phyloP scores from a whole-genome alignment of 805 yeast genomes.

The Yamadazyma endophytica region DNA sequence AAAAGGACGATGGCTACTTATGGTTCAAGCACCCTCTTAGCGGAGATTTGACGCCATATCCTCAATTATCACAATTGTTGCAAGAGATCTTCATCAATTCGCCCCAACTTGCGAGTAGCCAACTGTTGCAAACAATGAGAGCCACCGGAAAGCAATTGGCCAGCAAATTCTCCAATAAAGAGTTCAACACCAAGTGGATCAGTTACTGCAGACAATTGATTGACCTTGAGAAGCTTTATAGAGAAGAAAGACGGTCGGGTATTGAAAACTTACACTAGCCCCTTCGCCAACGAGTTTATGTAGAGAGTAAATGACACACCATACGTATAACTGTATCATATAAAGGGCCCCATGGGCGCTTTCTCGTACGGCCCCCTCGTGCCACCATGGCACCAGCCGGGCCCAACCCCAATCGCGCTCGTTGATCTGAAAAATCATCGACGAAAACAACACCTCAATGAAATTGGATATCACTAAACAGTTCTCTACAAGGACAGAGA shows the following conservation, averaged over 20 bases:
- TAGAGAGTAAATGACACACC: no score
- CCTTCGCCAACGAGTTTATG: no score
- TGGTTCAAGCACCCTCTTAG: slow-evolving; percentile 9
- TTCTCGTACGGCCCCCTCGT: no score
- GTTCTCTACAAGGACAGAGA: slow-evolving; percentile 87
- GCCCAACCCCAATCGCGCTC: no score
- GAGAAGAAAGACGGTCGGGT: slow-evolving; percentile 24
- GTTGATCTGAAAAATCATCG: no score
- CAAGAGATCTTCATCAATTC: slow-evolving; percentile 34
- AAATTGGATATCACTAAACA: slow-evolving; percentile 59
- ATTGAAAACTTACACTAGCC: slow-evolving; percentile 25
- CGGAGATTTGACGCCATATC: slow-evolving; percentile 29
- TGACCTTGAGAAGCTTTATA: slow-evolving; percentile 8
- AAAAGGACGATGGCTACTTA: slow-evolving; percentile 3
- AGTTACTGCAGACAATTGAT: slow-evolving; percentile 11
- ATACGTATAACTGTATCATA: no score
- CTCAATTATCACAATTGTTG: slow-evolving; percentile 50
- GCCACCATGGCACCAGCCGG: no score
- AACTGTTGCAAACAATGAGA: slow-evolving; percentile 39
- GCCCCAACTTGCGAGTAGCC: slow-evolving; percentile 19
- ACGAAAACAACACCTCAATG: slow-evolving; percentile 15
- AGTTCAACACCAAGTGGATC: slow-evolving; percentile 55
- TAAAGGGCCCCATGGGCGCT: no score
- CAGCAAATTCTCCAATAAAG: slow-evolving; percentile 58
- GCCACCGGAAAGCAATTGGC: slow-evolving; percentile 43